Conservation (phyloP, 2,329 filamentous ascomycete genomes). For the Erysiphe neolycopersici region DNA sequence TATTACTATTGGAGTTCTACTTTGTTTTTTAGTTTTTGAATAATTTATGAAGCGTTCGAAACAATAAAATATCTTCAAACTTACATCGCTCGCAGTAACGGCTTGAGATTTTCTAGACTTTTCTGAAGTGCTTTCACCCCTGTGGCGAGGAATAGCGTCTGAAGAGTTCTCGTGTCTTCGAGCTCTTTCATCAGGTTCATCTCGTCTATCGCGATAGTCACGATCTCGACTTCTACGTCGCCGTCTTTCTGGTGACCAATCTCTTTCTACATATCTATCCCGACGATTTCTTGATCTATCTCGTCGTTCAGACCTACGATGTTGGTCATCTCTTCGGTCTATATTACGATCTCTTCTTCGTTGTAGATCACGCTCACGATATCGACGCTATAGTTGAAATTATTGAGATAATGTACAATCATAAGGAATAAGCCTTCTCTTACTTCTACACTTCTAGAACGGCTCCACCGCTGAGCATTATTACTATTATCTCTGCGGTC, state of each 20-base stretch:
- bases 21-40: background rate
- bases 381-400: constrained; percentile 23
- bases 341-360: constrained; percentile 44
- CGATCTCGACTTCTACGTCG: constrained; percentile 33
- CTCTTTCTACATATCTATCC: constrained; percentile 26
- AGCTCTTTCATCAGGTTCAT: constrained; percentile 42
- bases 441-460: constrained; percentile 36
- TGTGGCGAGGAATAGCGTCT: constrained; percentile 40
- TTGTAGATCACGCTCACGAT: constrained; percentile 31
- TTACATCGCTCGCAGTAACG: constrained; percentile 28
- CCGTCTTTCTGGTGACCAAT: constrained; percentile 29
- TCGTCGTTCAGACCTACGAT: constrained; percentile 31
- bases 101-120: constrained; percentile 23
- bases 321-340: constrained; percentile 39
- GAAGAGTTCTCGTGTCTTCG: constrained; percentile 40
- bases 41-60: background rate
- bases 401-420: constrained; percentile 15
- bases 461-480: constrained; percentile 25
- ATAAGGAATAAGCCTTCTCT: constrained; percentile 14
- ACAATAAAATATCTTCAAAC: constrained; percentile 11
- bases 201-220: constrained; percentile 41
- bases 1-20: background rate
- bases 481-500: constrained; percentile 24
- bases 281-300: constrained; percentile 37
- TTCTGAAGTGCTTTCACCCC: constrained; percentile 36